Percentiles rank a stretch among this genome's conserved stretches.
These are phyloP conservation scores for Chaetomium strumarium DNA, from an alignment of 2,329 filamentous ascomycete species.

Conservation along the genomic window DNA sequence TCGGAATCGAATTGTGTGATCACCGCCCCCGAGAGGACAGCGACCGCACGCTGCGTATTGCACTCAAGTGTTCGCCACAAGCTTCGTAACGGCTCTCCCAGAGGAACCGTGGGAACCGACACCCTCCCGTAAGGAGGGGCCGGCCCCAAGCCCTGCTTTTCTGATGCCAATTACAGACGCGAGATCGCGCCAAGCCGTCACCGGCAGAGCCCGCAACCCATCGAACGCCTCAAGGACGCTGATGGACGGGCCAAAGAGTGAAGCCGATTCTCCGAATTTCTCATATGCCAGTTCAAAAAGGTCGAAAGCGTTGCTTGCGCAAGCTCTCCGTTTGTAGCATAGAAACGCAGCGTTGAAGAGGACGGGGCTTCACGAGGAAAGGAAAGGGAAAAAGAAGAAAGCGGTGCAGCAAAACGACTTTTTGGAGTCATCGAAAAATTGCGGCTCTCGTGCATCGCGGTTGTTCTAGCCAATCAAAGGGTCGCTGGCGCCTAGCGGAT, in stretches of 20 bases:
- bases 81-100: slow-evolving; percentile 29
- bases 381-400: slow-evolving; percentile 35
- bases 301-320: slow-evolving; percentile 34
- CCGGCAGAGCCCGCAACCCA: slow-evolving; percentile 27
- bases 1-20: slow-evolving; percentile 30
- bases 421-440: slow-evolving; percentile 20
- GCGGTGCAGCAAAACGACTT: slow-evolving; percentile 18
- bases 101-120: slow-evolving; percentile 24
- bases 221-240: slow-evolving; percentile 13
- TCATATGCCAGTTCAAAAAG: slow-evolving; percentile 65
- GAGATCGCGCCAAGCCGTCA: slow-evolving; percentile 27
- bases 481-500: no score
- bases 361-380: slow-evolving; percentile 51
- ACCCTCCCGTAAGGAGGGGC: slow-evolving; percentile 10
- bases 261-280: slow-evolving; percentile 47
- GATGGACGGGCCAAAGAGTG: slow-evolving; percentile 19
- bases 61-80: slow-evolving; percentile 31
- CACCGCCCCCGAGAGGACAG: slow-evolving; percentile 7
- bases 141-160: slow-evolving; percentile 29
- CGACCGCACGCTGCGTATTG: slow-evolving; percentile 30
- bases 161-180: slow-evolving; percentile 32
- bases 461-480: slow-evolving; percentile 3
- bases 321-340: slow-evolving; percentile 67
- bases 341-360: slow-evolving; percentile 87
- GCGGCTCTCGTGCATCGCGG: slow-evolving; percentile 19